These are phyloP conservation scores for Cercospora canescens DNA, from an alignment of 2,329 filamentous ascomycete genomes.

Conservation along the genomic window DNA sequence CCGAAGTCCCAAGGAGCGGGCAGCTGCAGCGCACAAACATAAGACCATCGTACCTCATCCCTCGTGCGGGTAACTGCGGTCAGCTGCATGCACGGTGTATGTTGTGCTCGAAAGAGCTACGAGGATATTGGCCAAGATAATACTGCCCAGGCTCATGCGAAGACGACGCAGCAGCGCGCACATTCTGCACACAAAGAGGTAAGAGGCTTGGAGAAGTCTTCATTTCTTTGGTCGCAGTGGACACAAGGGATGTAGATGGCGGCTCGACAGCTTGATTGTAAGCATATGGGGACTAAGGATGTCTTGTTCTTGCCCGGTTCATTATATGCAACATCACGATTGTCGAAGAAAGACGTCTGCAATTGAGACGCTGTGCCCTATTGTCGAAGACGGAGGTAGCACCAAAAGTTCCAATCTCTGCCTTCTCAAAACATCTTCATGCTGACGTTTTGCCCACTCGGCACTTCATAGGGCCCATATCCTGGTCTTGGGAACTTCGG, in stretches of 20 bases:
- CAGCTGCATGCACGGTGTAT: background rate
- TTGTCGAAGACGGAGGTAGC: too few relatives aligned
- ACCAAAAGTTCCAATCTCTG: background rate
- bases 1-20: background rate
- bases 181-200: background rate
- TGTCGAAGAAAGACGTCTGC: background rate
- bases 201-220: background rate
- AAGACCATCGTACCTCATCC: background rate
- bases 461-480: constrained; percentile 49
- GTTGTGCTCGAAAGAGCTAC: constrained; percentile 1
- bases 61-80: constrained; percentile 1
- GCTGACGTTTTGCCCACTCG: constrained; percentile 45
- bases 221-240: background rate
- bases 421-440: constrained; percentile 34
- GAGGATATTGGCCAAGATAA: background rate
- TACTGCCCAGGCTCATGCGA: background rate
- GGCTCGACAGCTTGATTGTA: constrained; percentile 30
- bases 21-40: constrained; percentile 1
- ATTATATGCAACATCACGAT: background rate
- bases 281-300: constrained; percentile 34
- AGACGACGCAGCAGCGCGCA: background rate
- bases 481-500: constrained; percentile 51
- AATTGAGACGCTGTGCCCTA: background rate
- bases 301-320: background rate
- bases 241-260: background rate